A percentile compares a stretch with the other conserved stretches of the same genome.
Evolutionary conservation across 1,284 basidiomycete genomes (phyloP).

Genomic region (Irpex lacteus): DNA sequence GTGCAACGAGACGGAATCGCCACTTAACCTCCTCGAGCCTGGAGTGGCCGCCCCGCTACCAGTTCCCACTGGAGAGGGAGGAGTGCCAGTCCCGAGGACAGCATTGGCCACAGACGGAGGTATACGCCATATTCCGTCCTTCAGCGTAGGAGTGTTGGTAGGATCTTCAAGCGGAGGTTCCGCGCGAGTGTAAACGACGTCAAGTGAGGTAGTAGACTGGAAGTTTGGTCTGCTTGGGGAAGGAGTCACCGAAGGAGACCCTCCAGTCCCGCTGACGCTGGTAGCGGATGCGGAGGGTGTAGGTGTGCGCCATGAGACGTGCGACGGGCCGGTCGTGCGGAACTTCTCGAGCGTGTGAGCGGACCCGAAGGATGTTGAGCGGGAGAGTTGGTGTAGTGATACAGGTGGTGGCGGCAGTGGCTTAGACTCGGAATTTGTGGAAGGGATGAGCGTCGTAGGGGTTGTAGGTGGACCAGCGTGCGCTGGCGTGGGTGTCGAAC

Average conservation of each 20-base stretch:
- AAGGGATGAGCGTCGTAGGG: not conserved
- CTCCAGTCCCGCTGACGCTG: not conserved
- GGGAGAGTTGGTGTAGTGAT: not conserved
- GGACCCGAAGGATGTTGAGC: not conserved
- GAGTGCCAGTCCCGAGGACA: not conserved
- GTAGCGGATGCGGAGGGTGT: not conserved
- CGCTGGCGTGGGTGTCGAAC: not conserved
- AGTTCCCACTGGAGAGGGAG: not conserved
- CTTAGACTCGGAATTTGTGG: not conserved
- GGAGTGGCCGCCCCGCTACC: not conserved
- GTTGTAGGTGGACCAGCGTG: not conserved
- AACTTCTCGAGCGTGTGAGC: not conserved
- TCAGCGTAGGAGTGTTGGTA: not conserved
- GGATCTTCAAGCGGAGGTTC: not conserved
- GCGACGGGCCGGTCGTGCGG: not conserved
- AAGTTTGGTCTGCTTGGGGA: not conserved
- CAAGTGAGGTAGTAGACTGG: not conserved
- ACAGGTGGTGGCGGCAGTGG: not conserved
- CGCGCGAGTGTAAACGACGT: not conserved
- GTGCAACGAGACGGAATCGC: not conserved
- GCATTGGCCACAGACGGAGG: not conserved
- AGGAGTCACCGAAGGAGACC: not conserved
- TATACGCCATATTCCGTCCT: not conserved
- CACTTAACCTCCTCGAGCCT: not conserved
- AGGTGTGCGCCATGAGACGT: not conserved